phyloP scores from a whole-genome alignment of 495 filamentous ascomycete species.

The Xylaria bambusicola region DNA sequence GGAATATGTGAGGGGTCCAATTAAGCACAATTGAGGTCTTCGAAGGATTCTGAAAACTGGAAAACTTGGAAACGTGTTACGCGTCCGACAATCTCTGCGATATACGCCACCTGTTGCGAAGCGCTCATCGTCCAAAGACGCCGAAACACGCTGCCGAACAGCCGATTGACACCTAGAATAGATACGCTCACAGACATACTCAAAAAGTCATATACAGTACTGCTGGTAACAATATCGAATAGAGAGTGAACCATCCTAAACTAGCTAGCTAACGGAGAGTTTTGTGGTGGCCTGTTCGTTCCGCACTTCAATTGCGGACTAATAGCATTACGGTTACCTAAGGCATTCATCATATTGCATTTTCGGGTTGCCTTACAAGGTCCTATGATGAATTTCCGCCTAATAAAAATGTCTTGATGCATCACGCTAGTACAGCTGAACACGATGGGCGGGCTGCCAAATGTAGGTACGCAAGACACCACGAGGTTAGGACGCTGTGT shows the following conservation, averaged over 20 bases:
- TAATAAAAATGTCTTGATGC: background rate
- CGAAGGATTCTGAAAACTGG: background rate
- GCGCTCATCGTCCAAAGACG: background rate
- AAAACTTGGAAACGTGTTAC: background rate
- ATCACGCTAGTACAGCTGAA: conserved; percentile 10
- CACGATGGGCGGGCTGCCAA: background rate
- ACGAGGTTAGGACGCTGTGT: background rate
- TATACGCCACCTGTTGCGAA: background rate
- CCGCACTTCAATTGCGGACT: no score
- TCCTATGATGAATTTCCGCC: background rate
- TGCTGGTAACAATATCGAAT: background rate
- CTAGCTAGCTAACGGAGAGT: no score
- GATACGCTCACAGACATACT: no score
- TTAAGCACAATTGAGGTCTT: background rate
- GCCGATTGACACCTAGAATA: background rate
- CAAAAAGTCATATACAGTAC: background rate
- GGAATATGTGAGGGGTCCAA: background rate
- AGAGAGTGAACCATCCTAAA: no score
- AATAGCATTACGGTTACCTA: no score
- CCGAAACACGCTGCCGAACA: background rate
- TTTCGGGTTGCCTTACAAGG: background rate
- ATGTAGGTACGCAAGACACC: background rate
- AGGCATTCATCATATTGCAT: no score
- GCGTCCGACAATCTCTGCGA: background rate
- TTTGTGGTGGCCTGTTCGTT: no score